These are phyloP conservation scores for Komagataella pastoris DNA, from an alignment of 805 yeast genomes.

Conservation along the genomic window DNA sequence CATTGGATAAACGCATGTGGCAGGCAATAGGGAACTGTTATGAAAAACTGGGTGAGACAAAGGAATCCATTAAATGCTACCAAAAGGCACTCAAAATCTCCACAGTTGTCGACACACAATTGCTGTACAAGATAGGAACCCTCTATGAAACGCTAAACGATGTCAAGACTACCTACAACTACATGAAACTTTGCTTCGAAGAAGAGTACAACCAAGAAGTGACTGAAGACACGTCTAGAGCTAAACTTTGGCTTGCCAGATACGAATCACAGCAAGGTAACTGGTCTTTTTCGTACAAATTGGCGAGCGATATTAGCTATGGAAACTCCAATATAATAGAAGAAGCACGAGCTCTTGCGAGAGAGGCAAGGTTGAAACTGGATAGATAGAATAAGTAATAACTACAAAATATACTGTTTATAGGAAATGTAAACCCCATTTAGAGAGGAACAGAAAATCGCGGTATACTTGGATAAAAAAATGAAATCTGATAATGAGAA, in stretches of 20 bases:
- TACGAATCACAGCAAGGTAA: slow-evolving; percentile 41
- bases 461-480: neutral
- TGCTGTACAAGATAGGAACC: slow-evolving; percentile 54
- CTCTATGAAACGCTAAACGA: slow-evolving; percentile 49
- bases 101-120: slow-evolving; percentile 24
- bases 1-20: slow-evolving; percentile 92
- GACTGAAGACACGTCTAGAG: slow-evolving; percentile 64
- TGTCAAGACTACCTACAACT: slow-evolving; percentile 35
- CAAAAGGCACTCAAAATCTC: slow-evolving; percentile 56
- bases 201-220: slow-evolving; percentile 52
- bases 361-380: slow-evolving; percentile 44
- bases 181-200: slow-evolving; percentile 57
- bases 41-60: slow-evolving; percentile 57
- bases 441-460: neutral
- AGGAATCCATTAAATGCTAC: slow-evolving; percentile 71
- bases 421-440: neutral
- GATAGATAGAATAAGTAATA: neutral
- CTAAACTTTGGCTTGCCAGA: slow-evolving; percentile 78
- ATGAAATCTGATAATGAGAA: neutral
- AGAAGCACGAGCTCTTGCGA: slow-evolving; percentile 74
- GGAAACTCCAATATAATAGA: slow-evolving; percentile 82
- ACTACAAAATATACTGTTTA: too few species aligned
- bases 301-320: slow-evolving; percentile 56
- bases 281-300: slow-evolving; percentile 56
- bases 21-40: slow-evolving; percentile 85